Conservation (phyloP, 2,329 filamentous ascomycete species). For the Grosmannia penicillata region DNA sequence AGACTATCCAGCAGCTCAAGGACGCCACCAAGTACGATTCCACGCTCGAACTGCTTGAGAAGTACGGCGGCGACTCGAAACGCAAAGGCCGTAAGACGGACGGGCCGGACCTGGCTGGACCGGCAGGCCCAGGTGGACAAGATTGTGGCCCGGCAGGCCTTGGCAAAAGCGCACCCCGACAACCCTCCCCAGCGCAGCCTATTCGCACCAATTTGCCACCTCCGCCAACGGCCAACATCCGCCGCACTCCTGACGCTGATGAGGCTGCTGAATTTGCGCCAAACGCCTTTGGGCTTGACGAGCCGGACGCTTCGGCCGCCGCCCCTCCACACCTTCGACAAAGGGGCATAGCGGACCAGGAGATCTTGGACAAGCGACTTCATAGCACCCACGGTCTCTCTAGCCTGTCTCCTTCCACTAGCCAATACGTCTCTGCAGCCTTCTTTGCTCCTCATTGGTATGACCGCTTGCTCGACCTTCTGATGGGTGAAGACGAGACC, state of each 20-base stretch:
- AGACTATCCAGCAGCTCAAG: constrained; percentile 89
- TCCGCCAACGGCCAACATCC: constrained; percentile 50
- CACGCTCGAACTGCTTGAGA: constrained; percentile 82
- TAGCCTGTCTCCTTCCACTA: constrained; percentile 5
- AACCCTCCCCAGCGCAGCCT: constrained; percentile 9
- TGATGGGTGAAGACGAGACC: constrained; percentile 90
- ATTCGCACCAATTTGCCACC: constrained; percentile 35
- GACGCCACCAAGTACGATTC: constrained; percentile 92
- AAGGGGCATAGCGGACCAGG: no score
- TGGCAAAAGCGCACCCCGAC: not conserved
- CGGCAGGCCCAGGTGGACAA: constrained; percentile 9
- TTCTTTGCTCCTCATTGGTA: constrained; percentile 59
- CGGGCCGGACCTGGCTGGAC: not conserved
- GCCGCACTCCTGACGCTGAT: constrained; percentile 19
- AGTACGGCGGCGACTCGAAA: constrained; percentile 63
- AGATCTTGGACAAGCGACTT: no score
- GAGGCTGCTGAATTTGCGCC: constrained; percentile 54
- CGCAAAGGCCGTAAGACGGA: constrained; percentile 15
- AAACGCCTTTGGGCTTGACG: constrained; percentile 42
- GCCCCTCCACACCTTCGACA: no score
- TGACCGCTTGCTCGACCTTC: constrained; percentile 78
- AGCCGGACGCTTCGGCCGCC: no score
- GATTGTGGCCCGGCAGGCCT: not conserved
- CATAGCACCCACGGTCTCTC: no score
- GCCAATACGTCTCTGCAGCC: constrained; percentile 14